Conservation (phyloP, 257 asterid species). For the Fraxinus cuspidata region DNA sequence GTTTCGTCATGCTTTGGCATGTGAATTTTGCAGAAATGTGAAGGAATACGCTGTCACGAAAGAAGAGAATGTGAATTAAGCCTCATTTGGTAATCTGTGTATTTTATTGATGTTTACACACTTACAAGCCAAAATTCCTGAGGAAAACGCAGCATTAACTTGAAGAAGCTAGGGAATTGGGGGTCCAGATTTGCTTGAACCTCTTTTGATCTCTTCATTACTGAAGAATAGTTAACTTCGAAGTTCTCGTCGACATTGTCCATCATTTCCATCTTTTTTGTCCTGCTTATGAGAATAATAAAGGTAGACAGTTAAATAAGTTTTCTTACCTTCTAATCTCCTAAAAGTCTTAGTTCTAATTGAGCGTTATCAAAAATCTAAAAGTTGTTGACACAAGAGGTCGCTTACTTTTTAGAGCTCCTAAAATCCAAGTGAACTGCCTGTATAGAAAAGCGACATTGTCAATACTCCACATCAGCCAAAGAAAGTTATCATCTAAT, state of each 20-base stretch:
- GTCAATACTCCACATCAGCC: too few species aligned
- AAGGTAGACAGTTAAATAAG: too few species aligned
- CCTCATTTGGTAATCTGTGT: not conserved
- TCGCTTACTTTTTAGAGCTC: too few species aligned
- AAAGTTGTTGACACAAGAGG: too few species aligned
- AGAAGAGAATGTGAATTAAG: not conserved
- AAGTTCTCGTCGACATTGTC: not conserved
- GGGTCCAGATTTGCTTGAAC: slow-evolving; percentile 46
- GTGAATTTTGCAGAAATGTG: slow-evolving; percentile 45
- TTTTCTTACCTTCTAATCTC: too few species aligned
- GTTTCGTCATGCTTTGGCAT: slow-evolving; percentile 44
- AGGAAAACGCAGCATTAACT: slow-evolving; percentile 59
- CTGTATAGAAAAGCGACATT: too few species aligned
- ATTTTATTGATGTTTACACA: not conserved
- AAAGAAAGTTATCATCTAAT: too few species aligned
- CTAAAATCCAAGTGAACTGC: too few species aligned
- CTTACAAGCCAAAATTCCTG: slow-evolving; percentile 82
- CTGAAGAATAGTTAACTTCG: slow-evolving; percentile 7
- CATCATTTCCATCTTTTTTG: not conserved
- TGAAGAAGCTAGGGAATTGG: slow-evolving; percentile 54
- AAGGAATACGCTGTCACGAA: not conserved
- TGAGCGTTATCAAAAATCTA: too few species aligned
- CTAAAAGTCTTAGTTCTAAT: too few species aligned
- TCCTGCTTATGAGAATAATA: not conserved
- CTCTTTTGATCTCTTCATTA: slow-evolving; percentile 51